Conservation (phyloP, 441 rosid genomes). For the Jatropha multifida region DNA sequence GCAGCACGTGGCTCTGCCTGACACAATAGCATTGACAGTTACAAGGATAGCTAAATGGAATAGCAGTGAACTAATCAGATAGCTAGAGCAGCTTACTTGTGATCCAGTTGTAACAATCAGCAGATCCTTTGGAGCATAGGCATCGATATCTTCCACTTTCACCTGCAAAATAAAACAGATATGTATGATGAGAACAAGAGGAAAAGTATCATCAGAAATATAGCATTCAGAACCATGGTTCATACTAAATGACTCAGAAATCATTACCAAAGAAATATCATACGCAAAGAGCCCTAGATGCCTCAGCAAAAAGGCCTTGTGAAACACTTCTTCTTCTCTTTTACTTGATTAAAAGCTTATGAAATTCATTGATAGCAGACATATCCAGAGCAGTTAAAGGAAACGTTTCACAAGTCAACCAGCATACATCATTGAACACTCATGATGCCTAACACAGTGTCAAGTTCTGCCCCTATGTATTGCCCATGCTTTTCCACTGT, state of each 20-base stretch:
- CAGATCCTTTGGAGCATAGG: constrained; percentile 91
- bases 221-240: neutral
- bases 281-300: neutral
- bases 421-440: neutral
- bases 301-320: neutral
- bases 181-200: constrained; percentile 16
- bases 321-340: neutral
- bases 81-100: constrained; percentile 62
- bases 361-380: neutral
- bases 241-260: neutral
- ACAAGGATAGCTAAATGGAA: constrained; percentile 27
- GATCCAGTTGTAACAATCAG: constrained; percentile 96
- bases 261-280: neutral
- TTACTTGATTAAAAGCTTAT: neutral
- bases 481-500: neutral
- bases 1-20: constrained; percentile 99
- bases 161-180: constrained; percentile 42
- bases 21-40: constrained; percentile 33
- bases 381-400: neutral
- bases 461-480: neutral
- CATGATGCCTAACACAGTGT: neutral
- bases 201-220: neutral
- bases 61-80: constrained; percentile 16
- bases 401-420: neutral
- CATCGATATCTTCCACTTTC: constrained; percentile 92